Conservation (phyloP, 106 monocot genomes). For the Cymbidium sinense region DNA sequence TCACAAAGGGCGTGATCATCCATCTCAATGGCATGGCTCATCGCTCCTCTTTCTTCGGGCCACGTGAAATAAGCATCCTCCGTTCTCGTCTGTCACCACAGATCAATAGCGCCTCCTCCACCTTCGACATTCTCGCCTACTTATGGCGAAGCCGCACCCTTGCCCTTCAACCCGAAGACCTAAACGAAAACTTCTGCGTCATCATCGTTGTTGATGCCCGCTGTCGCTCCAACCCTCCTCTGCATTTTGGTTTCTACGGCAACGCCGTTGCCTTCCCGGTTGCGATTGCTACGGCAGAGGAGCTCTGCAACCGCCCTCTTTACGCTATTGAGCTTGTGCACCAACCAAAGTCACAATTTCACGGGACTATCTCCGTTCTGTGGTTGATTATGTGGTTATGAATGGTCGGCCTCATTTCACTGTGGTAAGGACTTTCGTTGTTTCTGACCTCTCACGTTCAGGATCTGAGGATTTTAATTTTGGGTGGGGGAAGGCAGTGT, state of each 20-base stretch:
- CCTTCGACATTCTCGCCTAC: constrained; percentile 36
- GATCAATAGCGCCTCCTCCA: not conserved
- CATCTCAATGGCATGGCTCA: constrained; percentile 12
- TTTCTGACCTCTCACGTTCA: constrained; percentile 49
- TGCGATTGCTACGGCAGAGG: constrained; percentile 32
- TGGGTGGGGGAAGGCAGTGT: constrained; percentile 61
- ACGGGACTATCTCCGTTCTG: constrained; percentile 51
- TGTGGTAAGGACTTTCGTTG: constrained; percentile 25
- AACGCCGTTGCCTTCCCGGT: constrained; percentile 54
- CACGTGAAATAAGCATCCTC: constrained; percentile 22
- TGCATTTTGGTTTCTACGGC: constrained; percentile 66
- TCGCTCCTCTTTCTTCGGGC: constrained; percentile 45
- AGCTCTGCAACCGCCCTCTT: constrained; percentile 32
- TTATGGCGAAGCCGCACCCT: constrained; percentile 27
- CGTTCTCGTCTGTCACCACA: constrained; percentile 14
- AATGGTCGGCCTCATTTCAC: constrained; percentile 41
- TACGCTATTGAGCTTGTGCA: constrained; percentile 47
- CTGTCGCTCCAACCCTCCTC: constrained; percentile 3
- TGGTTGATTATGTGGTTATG: constrained; percentile 50
- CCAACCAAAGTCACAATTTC: constrained; percentile 35
- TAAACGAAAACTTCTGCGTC: constrained; percentile 33
- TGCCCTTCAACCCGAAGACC: constrained; percentile 13
- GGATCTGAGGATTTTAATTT: constrained; percentile 47
- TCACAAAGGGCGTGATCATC: constrained; percentile 5
- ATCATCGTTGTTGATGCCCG: constrained; percentile 40